These are phyloP conservation scores for Ensete glaucum DNA, from an alignment of 176 grass and related monocot genomes.

Conservation along the genomic window DNA sequence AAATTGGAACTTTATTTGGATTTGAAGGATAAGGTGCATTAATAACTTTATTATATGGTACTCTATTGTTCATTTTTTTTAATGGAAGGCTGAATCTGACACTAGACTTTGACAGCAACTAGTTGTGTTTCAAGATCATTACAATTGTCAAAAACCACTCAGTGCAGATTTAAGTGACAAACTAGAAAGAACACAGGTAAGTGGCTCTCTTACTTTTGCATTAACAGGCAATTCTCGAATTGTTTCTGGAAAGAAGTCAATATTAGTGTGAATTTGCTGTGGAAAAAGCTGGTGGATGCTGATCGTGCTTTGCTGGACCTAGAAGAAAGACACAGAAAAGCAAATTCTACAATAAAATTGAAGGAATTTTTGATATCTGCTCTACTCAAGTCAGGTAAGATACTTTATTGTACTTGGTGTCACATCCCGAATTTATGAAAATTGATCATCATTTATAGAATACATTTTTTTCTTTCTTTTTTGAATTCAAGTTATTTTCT, in stretches of 20 bases:
- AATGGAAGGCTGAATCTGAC: constrained; percentile 8
- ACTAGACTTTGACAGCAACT: constrained; percentile 47
- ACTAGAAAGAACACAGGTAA: constrained; percentile 45
- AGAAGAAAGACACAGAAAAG: constrained; percentile 52
- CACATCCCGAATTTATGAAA: too few species aligned
- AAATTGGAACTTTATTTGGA: constrained; percentile 60
- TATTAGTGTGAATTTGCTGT: constrained; percentile 14
- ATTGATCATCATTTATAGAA: too few species aligned
- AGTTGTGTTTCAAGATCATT: constrained; percentile 47
- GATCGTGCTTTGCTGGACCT: constrained; percentile 35
- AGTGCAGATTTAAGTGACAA: constrained; percentile 50
- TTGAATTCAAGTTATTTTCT: too few species aligned
- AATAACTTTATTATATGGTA: not conserved
- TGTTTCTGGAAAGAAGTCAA: constrained; percentile 1
- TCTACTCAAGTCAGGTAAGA: constrained; percentile 67
- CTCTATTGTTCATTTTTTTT: not conserved
- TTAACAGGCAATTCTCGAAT: not conserved
- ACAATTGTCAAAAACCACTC: constrained; percentile 48
- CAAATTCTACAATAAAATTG: constrained; percentile 54
- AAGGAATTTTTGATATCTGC: constrained; percentile 71
- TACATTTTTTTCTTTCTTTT: too few species aligned
- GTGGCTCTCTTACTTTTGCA: not conserved
- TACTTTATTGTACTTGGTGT: not conserved
- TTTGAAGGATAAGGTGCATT: constrained; percentile 55
- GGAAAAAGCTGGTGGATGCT: constrained; percentile 61